Evolutionary conservation across 257 asterid genomes (phyloP).

Genomic region (Nicotiana tabacum): DNA sequence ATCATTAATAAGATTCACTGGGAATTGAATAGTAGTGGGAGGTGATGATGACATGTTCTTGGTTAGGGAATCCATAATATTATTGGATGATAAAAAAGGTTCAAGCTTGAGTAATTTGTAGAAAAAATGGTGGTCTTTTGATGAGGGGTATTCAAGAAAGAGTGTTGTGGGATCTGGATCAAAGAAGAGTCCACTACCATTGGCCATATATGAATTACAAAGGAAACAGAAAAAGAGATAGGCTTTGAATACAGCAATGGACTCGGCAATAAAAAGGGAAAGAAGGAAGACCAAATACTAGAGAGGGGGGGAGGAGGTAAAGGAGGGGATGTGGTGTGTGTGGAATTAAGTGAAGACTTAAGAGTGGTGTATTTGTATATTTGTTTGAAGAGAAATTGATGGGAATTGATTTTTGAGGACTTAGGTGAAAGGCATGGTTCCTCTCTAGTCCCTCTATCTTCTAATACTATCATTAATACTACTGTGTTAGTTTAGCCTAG

Average conservation of each 20-base stretch:
- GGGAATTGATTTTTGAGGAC: slow-evolving; percentile 31
- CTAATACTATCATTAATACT: no score
- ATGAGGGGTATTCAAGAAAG: neutral
- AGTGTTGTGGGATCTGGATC: slow-evolving; percentile 61
- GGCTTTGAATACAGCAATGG: slow-evolving; percentile 26
- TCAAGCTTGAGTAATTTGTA: slow-evolving; percentile 12
- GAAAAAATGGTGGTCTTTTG: neutral
- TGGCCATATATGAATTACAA: slow-evolving; percentile 52
- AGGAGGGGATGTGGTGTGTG: slow-evolving; percentile 17
- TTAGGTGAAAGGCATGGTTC: no score
- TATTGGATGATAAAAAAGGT: slow-evolving; percentile 7
- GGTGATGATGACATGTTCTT: slow-evolving; percentile 36
- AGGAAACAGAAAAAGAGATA: slow-evolving; percentile 16
- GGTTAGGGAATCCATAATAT: slow-evolving; percentile 23
- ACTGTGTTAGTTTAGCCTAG: no score
- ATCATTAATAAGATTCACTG: slow-evolving; percentile 36
- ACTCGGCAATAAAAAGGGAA: slow-evolving; percentile 69
- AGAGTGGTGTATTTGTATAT: slow-evolving; percentile 15
- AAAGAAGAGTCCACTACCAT: slow-evolving; percentile 83
- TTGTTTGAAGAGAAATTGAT: slow-evolving; percentile 35
- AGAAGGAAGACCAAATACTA: slow-evolving; percentile 47
- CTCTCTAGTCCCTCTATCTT: no score
- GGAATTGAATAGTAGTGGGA: slow-evolving; percentile 58
- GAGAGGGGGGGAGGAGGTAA: neutral
- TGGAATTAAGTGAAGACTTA: neutral